Evolutionary conservation across 1,139 yeast genomes (phyloP).

Genomic region (Pneumocystis oryctolagi): DNA sequence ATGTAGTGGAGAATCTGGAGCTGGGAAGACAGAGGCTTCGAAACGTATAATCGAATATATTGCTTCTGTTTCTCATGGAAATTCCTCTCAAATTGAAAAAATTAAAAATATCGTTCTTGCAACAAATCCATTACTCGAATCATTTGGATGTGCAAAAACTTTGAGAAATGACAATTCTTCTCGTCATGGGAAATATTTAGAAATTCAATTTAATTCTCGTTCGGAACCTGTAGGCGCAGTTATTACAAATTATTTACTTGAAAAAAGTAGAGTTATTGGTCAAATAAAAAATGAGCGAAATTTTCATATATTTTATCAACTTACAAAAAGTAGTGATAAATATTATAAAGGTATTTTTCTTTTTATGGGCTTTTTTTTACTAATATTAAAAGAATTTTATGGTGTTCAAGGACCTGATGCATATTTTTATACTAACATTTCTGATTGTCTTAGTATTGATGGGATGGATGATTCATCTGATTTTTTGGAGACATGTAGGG

Average conservation of each 20-base stretch:
- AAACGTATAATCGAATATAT: slow-evolving; percentile 97
- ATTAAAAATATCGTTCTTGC: slow-evolving; percentile 97
- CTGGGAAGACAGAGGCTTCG: slow-evolving; percentile 98
- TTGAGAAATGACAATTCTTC: slow-evolving; percentile 91
- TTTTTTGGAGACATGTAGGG: slow-evolving; percentile 62
- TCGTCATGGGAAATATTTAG: slow-evolving; percentile 92
- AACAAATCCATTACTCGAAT: slow-evolving; percentile 87
- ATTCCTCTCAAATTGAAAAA: slow-evolving; percentile 52
- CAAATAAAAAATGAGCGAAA: slow-evolving; percentile 88
- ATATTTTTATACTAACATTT: slow-evolving; percentile 73
- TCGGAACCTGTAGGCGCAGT: slow-evolving; percentile 91
- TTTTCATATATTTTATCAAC: slow-evolving; percentile 93
- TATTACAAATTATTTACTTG: slow-evolving; percentile 85
- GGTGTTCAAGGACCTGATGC: slow-evolving; percentile 93
- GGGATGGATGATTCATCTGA: slow-evolving; percentile 75
- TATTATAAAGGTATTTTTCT: slow-evolving; percentile 37
- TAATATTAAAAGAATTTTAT: slow-evolving; percentile 33
- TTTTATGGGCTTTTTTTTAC: background rate
- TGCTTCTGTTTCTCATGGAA: slow-evolving; percentile 58
- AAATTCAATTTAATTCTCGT: slow-evolving; percentile 66
- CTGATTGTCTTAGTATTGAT: slow-evolving; percentile 72
- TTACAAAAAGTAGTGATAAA: slow-evolving; percentile 81
- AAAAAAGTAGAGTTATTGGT: slow-evolving; percentile 88
- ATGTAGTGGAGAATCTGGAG: slow-evolving; percentile 85
- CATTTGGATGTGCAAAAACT: slow-evolving; percentile 97